Evolutionary conservation across 495 filamentous ascomycete genomes (phyloP).

Genomic region (Aspergillus asperescens): DNA sequence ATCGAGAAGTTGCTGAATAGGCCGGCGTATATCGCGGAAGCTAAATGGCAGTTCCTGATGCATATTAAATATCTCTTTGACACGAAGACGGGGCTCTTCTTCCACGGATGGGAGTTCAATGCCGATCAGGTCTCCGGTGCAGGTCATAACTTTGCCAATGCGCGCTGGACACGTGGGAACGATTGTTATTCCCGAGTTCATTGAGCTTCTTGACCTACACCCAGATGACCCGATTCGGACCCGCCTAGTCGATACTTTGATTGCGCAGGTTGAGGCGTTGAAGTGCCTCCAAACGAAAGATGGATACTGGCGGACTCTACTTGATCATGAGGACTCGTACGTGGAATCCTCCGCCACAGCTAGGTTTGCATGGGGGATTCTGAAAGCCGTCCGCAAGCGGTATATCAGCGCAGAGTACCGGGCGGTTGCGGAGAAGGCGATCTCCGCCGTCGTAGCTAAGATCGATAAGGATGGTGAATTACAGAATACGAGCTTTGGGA

Average conservation of each 20-base stretch:
- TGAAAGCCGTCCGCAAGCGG: constrained; percentile 62
- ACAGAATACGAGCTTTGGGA: constrained; percentile 66
- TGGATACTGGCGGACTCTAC: constrained; percentile 64
- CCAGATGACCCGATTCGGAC: constrained; percentile 52
- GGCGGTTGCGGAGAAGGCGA: constrained; percentile 52
- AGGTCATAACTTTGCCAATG: constrained; percentile 66
- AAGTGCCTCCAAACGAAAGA: constrained; percentile 46
- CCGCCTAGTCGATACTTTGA: constrained; percentile 56
- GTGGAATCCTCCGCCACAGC: constrained; percentile 67
- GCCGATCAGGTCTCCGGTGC: constrained; percentile 28
- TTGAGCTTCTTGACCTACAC: constrained; percentile 58
- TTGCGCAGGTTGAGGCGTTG: constrained; percentile 58
- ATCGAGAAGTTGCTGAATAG: constrained; percentile 61
- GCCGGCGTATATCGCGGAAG: constrained; percentile 64
- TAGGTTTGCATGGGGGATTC: constrained; percentile 68
- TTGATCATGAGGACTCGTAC: constrained; percentile 60
- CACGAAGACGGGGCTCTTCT: constrained; percentile 60
- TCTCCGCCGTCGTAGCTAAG: constrained; percentile 54
- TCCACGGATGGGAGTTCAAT: constrained; percentile 68
- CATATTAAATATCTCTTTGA: constrained; percentile 72
- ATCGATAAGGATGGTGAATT: constrained; percentile 59
- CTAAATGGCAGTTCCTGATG: constrained; percentile 64
- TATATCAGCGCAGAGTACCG: constrained; percentile 52
- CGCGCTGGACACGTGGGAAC: constrained; percentile 66
- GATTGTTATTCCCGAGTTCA: constrained; percentile 67